Evolutionary conservation across 768 basidiomycete genomes (phyloP), one percentile per base, ranked within the genome.

Genomic region (Russula lepida): DNA sequence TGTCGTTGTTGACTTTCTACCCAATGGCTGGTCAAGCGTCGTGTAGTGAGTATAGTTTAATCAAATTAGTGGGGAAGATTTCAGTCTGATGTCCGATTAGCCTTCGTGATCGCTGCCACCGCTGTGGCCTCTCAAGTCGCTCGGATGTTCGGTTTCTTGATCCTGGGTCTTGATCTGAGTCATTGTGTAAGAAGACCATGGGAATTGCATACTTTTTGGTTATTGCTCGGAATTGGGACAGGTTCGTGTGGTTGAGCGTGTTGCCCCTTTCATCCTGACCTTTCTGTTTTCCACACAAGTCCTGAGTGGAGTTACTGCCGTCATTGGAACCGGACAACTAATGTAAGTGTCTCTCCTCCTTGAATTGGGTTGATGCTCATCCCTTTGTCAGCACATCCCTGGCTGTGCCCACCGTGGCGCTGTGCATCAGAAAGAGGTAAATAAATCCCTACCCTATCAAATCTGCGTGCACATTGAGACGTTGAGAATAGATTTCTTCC

Each of bases 401-500:
- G 8, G 6, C 6, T 7, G 13, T 6, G 19, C 46, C 56, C 19
- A 41, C 19, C 6, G 43, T 41, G 21, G 12, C 56, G 6, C 32
- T 48, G 19, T 62, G 61, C 35, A 41, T 43, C 56, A 62, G 56
- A 37, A 58, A 48, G 35, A 62, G 61, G 61, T 62, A 58, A 30
- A 32, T 62, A 58, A 30, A 32, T 47, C 19, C 19, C 1, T 21
- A 25, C 64, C 3, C 23, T 6, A 0, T 21, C 9, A 49, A 15
- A 35, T 35, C 2, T 9, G 13, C 12, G 21, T 43, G 48, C 41
- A 23, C 35, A 21, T 27, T 47, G 44, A 60, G 43, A 43, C 25
- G n/a, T 56, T 21, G 32, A 13, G 54, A n/a, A 25, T 63, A 81
- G 80, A 48, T 76, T 71, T 63, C 66, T 77, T 12, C 73, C 75